Evolutionary conservation across 257 asterid species (phyloP).

Genomic region (Primulina huaijiensis): DNA sequence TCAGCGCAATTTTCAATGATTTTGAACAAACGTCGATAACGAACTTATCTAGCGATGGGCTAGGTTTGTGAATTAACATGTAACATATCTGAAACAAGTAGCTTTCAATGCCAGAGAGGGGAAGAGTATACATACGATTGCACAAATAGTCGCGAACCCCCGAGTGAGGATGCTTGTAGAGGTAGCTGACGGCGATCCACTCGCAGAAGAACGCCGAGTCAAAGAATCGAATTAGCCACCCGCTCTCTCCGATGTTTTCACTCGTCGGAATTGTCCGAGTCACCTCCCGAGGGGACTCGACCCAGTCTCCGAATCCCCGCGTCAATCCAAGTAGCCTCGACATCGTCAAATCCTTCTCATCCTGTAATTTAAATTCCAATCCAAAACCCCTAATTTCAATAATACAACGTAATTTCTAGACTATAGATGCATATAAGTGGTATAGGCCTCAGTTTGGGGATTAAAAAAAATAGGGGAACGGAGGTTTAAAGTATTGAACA

Average conservation of each 20-base stretch:
- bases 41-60: constrained; percentile 88
- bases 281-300: constrained; percentile 85
- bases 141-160: constrained; percentile 91
- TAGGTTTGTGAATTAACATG: constrained; percentile 89
- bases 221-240: constrained; percentile 89
- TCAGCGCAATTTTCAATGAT: constrained; percentile 72
- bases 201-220: constrained; percentile 90
- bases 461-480: neutral
- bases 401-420: constrained; percentile 28
- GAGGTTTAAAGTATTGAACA: constrained; percentile 22
- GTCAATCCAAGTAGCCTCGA: constrained; percentile 76
- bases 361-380: constrained; percentile 37
- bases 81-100: constrained; percentile 88
- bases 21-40: constrained; percentile 80
- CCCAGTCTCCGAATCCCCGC: constrained; percentile 64
- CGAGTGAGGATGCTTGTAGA: constrained; percentile 85
- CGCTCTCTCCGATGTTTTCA: constrained; percentile 76
- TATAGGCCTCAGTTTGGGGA: constrained; percentile 2
- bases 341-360: constrained; percentile 59
- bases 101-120: constrained; percentile 82
- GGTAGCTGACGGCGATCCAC: constrained; percentile 97
- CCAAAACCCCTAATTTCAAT: constrained; percentile 43
- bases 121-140: constrained; percentile 90
- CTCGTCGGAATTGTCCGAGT: constrained; percentile 89
- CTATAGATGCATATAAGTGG: constrained; percentile 10